Evolutionary conservation across 179 eudicot genomes (phyloP).

Genomic region (Silene noctiflora): DNA sequence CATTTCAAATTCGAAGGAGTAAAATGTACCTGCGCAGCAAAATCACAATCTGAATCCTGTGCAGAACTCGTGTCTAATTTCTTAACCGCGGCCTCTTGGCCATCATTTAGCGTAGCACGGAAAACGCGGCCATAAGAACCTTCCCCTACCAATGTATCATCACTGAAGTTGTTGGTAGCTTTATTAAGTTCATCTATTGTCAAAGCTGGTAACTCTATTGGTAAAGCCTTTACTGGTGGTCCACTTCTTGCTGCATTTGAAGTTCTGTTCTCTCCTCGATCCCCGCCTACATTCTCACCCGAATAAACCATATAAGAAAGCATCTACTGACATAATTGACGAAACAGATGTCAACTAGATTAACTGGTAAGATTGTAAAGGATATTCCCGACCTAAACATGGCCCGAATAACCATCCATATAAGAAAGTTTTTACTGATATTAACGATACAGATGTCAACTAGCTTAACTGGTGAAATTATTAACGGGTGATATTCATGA

Average conservation of each 20-base stretch:
- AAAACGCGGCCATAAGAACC: neutral
- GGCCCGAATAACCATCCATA: no score
- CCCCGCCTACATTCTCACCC: conserved; percentile 30
- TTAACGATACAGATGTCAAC: neutral
- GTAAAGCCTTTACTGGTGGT: conserved; percentile 21
- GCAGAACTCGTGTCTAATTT: conserved; percentile 1
- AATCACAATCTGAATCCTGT: conserved; percentile 1
- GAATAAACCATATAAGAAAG: no score
- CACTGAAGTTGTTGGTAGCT: conserved; percentile 8
- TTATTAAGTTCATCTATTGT: conserved; percentile 14
- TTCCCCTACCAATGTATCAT: neutral
- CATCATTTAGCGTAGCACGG: neutral
- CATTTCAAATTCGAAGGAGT: neutral
- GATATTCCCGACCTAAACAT: conserved; percentile 12
- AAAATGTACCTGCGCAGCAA: neutral
- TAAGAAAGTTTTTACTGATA: no score
- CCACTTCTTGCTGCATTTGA: conserved; percentile 28
- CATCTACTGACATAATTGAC: neutral
- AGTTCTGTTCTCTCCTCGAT: conserved; percentile 53
- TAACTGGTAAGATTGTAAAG: conserved; percentile 32
- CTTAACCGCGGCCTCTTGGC: neutral
- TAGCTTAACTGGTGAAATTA: neutral
- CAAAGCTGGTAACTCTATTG: conserved; percentile 62
- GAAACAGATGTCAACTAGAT: neutral
- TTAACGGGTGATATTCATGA: neutral